Evolutionary conservation across 129 eudicot genomes (phyloP).

Genomic region (Deinandra increscens): DNA sequence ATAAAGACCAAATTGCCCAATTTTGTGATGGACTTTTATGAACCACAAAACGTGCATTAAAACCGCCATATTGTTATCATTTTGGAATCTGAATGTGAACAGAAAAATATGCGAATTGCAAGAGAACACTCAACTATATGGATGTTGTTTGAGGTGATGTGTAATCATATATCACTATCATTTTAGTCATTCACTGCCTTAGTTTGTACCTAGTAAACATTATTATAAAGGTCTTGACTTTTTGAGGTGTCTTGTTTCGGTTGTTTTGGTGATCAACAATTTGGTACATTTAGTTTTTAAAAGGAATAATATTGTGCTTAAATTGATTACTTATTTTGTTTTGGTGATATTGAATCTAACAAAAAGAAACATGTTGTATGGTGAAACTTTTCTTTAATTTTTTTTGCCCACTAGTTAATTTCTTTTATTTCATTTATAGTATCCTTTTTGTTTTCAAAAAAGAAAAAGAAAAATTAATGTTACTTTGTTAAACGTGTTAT

Average conservation of each 20-base stretch:
- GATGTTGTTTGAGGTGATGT: slow-evolving; percentile 21
- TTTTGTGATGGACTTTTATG: not conserved
- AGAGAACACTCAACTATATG: slow-evolving; percentile 9
- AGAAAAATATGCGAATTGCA: slow-evolving; percentile 20
- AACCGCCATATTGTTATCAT: slow-evolving; percentile 14
- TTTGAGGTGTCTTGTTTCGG: not conserved
- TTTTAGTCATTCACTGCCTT: slow-evolving; percentile 15
- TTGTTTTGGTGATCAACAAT: slow-evolving; percentile 3
- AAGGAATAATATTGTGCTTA: not conserved
- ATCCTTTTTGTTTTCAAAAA: too few relatives aligned
- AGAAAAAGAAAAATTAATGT: too few relatives aligned
- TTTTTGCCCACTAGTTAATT: too few relatives aligned
- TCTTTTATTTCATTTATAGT: too few relatives aligned
- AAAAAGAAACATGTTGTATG: too few relatives aligned
- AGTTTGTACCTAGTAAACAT: slow-evolving; percentile 8
- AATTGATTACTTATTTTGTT: too few relatives aligned
- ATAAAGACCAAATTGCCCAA: not conserved
- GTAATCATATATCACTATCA: slow-evolving; percentile 23
- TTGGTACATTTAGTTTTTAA: not conserved
- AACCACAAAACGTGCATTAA: slow-evolving; percentile 15
- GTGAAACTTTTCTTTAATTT: too few relatives aligned
- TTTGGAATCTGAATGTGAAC: slow-evolving; percentile 21
- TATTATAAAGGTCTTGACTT: not conserved
- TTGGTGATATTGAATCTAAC: too few relatives aligned
- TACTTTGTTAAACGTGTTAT: too few relatives aligned